Evolutionary conservation across 106 monocot species (phyloP), one percentile per base, ranked within the genome.

Genomic region (Dioscorea zingiberensis): DNA sequence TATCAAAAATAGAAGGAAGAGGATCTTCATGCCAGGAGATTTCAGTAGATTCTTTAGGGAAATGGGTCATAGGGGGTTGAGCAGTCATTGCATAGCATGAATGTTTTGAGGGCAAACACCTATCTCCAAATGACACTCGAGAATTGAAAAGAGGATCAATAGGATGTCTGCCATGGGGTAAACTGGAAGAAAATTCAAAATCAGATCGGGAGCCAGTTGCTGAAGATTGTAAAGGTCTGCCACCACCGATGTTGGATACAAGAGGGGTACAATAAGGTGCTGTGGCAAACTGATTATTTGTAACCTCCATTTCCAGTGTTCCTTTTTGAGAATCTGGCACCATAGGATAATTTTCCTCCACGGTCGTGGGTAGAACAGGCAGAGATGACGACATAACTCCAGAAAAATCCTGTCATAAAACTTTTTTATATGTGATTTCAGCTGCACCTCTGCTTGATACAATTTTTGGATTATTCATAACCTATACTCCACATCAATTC

Each of bases 211-310:
- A 68, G 17, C 71, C 88, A 8, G 76, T 68, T 38, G 54, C 72
- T 48, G 83, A 74, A 57, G 81, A 76, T 54, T 58, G 64, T 58
- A 79, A 74, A 62, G 81, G 74, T 55, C 76, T 81, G 38, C 76
- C 66, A 55, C 46, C 58, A 16, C 64, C 77, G 65, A 28, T 76
- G 48, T 68, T 80, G 47, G 83, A 78, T 64, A 72, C 68, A 47
- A 80, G 64, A 67, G 69, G 73, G 27, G 69, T 45, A 44, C 75
- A 49, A 68, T 59, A 59, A 27, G 75, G 53, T 44, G 44, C 16
- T 54, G 74, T 10, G 58, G 67, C 10, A 0, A 10, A 38, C 38
- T 6, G 57, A 71, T 73, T 74, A 22, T 67, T 67, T 58, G 67
- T 73, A 14, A 68, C 45, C 54, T 72, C 83, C 60, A 65, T 86